Percentiles rank a stretch among this genome's conserved stretches.
Conservation (phyloP, 192 early-diverging fungal species). For the Umbelopsis vinacea region DNA sequence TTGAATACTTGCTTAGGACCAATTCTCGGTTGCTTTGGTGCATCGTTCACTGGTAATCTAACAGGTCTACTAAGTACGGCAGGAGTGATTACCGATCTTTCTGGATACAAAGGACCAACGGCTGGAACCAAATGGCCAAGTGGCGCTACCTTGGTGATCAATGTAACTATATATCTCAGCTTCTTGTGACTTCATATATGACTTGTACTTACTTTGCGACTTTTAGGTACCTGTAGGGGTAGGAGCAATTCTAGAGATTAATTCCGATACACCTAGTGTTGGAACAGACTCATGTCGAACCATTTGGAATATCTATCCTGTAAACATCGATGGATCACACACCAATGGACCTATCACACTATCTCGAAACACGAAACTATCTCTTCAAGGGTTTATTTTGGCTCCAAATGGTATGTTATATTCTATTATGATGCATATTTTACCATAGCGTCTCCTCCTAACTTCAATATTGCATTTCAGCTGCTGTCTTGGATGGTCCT, state of each 20-base stretch:
- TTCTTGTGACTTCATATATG: neutral
- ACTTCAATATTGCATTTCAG: too few relatives aligned
- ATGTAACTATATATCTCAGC: neutral
- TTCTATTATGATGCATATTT: too few relatives aligned
- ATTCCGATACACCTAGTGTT: neutral
- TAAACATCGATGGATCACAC: neutral
- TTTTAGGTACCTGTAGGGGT: neutral
- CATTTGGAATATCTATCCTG: neutral
- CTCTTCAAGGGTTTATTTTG: too few relatives aligned
- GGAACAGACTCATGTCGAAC: neutral
- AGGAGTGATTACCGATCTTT: neutral
- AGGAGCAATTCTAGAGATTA: neutral
- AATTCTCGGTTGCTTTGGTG: neutral
- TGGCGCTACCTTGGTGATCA: neutral
- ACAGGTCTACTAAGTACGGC: neutral
- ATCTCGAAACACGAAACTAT: too few relatives aligned
- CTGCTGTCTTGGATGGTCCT: too few relatives aligned
- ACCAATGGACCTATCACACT: neutral
- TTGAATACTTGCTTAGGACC: neutral
- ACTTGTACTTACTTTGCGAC: neutral
- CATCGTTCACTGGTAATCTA: neutral
- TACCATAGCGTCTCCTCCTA: too few relatives aligned
- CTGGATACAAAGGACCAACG: neutral
- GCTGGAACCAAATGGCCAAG: neutral
- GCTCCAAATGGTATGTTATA: too few relatives aligned